Evolutionary conservation across 75 land plant species (phyloP).

Genomic region (Isoetes taiwanensis): DNA sequence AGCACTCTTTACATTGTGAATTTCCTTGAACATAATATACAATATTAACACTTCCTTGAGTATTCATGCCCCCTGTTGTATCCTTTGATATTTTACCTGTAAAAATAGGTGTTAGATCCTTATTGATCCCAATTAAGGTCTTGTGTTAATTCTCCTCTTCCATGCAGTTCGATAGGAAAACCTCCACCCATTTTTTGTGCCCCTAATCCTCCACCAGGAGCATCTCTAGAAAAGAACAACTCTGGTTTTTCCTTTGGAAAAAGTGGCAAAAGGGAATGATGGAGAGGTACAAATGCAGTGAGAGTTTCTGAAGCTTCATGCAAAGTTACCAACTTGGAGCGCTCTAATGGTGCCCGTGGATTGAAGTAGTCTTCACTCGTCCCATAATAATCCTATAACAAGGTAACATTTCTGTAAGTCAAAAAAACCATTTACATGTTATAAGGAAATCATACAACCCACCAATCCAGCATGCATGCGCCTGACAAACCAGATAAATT

Average conservation of each 20-base stretch:
- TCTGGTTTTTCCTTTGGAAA: neutral
- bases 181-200: neutral
- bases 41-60: no score
- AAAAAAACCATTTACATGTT: neutral
- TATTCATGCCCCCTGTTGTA: no score
- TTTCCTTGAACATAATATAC: no score
- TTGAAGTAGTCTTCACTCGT: constrained; percentile 23
- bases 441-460: neutral
- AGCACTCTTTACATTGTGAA: no score
- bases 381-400: constrained; percentile 34
- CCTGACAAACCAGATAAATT: constrained; percentile 40
- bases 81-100: no score
- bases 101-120: no score
- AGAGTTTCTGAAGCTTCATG: neutral
- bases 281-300: neutral
- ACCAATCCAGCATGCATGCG: constrained; percentile 60
- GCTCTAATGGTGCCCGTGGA: constrained; percentile 21
- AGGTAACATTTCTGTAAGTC: neutral
- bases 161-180: no score
- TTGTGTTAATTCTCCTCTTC: no score
- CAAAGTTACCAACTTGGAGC: constrained; percentile 22
- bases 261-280: neutral
- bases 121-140: no score
- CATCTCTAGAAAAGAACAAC: constrained; percentile 2
- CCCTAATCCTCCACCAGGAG: constrained; percentile 4